phyloP scores from a whole-genome alignment of 2,329 filamentous ascomycete genomes.

The Penicillium hordei region DNA sequence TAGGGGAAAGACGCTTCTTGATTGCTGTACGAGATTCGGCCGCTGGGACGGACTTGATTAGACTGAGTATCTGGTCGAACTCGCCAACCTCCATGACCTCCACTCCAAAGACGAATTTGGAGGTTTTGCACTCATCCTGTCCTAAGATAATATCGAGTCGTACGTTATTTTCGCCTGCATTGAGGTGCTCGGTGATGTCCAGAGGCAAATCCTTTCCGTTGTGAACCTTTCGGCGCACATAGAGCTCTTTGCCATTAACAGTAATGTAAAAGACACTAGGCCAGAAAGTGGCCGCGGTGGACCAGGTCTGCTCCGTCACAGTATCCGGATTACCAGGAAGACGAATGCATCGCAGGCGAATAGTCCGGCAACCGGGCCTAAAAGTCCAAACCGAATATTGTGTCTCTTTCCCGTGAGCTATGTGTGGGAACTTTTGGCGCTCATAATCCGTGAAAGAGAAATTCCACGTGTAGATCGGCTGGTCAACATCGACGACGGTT shows the following conservation, averaged over 20 bases:
- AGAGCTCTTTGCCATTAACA: slow-evolving; percentile 62
- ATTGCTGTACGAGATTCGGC: slow-evolving; percentile 59
- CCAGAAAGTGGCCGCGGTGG: slow-evolving; percentile 65
- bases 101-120: slow-evolving; percentile 63
- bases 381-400: slow-evolving; percentile 34
- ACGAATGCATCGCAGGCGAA: slow-evolving; percentile 68
- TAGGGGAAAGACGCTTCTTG: slow-evolving; percentile 48
- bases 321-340: slow-evolving; percentile 27
- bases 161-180: slow-evolving; percentile 62
- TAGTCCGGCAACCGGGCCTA: slow-evolving; percentile 57
- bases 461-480: slow-evolving; percentile 32
- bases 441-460: slow-evolving; percentile 37
- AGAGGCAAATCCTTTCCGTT: slow-evolving; percentile 73
- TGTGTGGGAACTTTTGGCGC: slow-evolving; percentile 35
- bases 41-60: slow-evolving; percentile 45
- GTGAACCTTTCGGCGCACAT: slow-evolving; percentile 65
- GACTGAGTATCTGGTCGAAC: slow-evolving; percentile 39
- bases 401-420: slow-evolving; percentile 16
- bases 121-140: slow-evolving; percentile 34
- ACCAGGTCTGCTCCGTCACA: slow-evolving; percentile 54
- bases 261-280: slow-evolving; percentile 67
- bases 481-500: slow-evolving; percentile 26
- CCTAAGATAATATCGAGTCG: slow-evolving; percentile 51
- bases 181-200: slow-evolving; percentile 66
- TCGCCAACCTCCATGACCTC: slow-evolving; percentile 64